Evolutionary conservation across 2,329 filamentous ascomycete genomes (phyloP).

Genomic region (Neonectria magnoliae): DNA sequence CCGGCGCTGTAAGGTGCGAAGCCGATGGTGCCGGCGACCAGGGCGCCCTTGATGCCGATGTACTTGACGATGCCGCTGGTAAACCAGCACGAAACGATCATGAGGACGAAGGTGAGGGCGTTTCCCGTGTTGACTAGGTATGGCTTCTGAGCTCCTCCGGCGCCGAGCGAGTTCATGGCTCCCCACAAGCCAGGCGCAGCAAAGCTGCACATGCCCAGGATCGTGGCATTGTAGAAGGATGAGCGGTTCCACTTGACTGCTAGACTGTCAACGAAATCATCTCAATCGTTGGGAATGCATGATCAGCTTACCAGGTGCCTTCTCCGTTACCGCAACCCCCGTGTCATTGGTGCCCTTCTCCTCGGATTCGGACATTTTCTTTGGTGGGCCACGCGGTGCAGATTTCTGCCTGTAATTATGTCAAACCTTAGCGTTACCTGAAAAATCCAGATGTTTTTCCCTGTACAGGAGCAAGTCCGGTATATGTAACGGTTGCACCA

Average conservation of each 20-base stretch:
- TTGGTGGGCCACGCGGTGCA: background rate
- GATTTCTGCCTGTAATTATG: background rate
- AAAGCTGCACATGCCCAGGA: conserved; percentile 44
- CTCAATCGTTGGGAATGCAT: background rate
- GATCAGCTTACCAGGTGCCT: background rate
- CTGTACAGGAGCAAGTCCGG: background rate
- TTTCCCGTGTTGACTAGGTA: conserved; percentile 71
- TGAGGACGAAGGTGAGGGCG: conserved; percentile 58
- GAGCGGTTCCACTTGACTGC: conserved; percentile 41
- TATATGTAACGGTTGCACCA: background rate
- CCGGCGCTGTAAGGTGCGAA: conserved; percentile 56
- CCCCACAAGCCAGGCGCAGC: conserved; percentile 43
- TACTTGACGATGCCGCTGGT: conserved; percentile 38
- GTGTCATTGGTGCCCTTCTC: background rate
- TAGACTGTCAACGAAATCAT: background rate
- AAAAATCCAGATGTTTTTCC: background rate
- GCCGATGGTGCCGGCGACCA: conserved; percentile 55
- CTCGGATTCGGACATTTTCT: background rate
- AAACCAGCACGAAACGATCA: conserved; percentile 64
- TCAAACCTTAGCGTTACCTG: background rate
- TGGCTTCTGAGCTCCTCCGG: conserved; percentile 65
- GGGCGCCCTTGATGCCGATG: conserved; percentile 46
- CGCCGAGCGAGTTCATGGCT: conserved; percentile 44
- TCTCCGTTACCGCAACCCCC: background rate
- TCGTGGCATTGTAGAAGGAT: conserved; percentile 43